Conservation (phyloP, 768 basidiomycete species). For the Kwoniella bestiolae region DNA sequence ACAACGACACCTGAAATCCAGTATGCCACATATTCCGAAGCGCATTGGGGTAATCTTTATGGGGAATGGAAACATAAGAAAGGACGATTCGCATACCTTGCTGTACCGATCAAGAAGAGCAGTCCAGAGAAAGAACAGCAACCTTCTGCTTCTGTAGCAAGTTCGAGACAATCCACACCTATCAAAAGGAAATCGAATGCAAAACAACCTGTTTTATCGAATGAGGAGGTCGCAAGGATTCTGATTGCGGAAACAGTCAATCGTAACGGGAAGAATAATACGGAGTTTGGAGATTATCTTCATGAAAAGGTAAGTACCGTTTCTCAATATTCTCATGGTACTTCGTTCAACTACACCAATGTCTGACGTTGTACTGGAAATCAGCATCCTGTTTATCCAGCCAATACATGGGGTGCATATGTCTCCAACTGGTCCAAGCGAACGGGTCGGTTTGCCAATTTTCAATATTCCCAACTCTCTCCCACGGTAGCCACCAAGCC, state of each 20-base stretch:
- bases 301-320: not conserved
- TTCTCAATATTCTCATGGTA: not conserved
- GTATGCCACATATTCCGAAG: not conserved
- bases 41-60: not conserved
- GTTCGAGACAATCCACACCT: not conserved
- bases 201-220: not conserved
- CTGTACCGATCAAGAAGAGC: not conserved
- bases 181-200: not conserved
- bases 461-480: not conserved
- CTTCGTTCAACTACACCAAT: not conserved
- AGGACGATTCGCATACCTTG: not conserved
- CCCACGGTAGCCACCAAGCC: not conserved
- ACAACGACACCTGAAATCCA: not conserved
- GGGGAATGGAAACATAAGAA: not conserved
- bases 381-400: conserved; percentile 10
- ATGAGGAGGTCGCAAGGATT: not conserved
- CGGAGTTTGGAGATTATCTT: not conserved
- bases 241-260: not conserved
- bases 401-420: not conserved
- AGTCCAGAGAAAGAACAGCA: not conserved
- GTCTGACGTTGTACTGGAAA: not conserved
- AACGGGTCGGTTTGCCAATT: conserved; percentile 8
- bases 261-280: not conserved
- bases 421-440: conserved; percentile 1
- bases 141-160: no score